Evolutionary conservation across 768 basidiomycete genomes (phyloP).

Genomic region (Termitomyces sp.): DNA sequence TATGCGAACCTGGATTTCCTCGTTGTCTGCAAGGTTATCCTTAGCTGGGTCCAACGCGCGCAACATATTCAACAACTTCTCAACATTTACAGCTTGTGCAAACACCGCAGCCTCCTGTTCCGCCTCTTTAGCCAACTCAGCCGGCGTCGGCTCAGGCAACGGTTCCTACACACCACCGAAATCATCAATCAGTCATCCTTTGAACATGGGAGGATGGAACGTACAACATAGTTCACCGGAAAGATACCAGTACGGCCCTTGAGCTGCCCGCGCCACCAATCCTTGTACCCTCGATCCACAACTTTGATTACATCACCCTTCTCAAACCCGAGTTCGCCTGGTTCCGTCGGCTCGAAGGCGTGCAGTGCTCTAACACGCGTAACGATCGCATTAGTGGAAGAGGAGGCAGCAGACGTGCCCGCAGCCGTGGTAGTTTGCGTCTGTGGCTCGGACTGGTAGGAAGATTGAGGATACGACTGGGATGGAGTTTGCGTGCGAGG

Average conservation of each 20-base stretch:
- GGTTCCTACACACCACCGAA: constrained; percentile 53
- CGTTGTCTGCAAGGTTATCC: constrained; percentile 87
- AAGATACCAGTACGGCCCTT: constrained; percentile 93
- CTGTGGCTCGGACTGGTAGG: constrained; percentile 19
- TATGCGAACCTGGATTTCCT: constrained; percentile 73
- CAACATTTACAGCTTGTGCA: constrained; percentile 80
- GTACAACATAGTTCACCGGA: constrained; percentile 93
- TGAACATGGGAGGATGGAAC: constrained; percentile 25
- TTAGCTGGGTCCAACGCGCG: constrained; percentile 69
- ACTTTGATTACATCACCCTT: constrained; percentile 95
- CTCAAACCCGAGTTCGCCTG: constrained; percentile 88
- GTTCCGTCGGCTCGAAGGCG: constrained; percentile 82
- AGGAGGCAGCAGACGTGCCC: constrained; percentile 2
- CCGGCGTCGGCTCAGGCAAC: constrained; percentile 28
- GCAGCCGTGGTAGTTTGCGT: constrained; percentile 8
- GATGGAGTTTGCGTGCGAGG: constrained; percentile 5
- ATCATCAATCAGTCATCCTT: not conserved
- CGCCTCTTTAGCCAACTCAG: constrained; percentile 28
- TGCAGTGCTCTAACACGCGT: constrained; percentile 89
- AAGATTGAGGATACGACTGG: constrained; percentile 13
- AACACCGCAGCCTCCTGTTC: constrained; percentile 90
- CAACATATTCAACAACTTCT: constrained; percentile 74
- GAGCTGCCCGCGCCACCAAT: constrained; percentile 96
- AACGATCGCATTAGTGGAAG: constrained; percentile 38
- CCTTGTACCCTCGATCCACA: constrained; percentile 88